Evolutionary conservation across 2,329 filamentous ascomycete genomes (phyloP).

Genomic region (Byssoonygena ceratinophila): DNA sequence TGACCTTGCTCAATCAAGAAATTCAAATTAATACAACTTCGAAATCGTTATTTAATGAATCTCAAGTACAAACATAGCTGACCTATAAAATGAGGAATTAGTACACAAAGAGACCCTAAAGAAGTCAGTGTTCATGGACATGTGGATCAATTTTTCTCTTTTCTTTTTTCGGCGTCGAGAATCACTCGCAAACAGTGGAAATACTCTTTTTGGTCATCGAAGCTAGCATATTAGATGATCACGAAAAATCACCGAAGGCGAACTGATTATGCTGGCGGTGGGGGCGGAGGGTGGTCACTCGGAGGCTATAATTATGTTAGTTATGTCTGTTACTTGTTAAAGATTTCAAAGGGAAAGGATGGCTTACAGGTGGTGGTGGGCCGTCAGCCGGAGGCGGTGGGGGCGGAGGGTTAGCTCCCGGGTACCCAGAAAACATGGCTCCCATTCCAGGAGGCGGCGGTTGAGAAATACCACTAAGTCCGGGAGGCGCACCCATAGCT

Average conservation of each 20-base stretch:
- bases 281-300: slow-evolving; percentile 51
- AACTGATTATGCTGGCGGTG: slow-evolving; percentile 36
- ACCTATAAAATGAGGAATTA: slow-evolving; percentile 13
- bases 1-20: not conserved
- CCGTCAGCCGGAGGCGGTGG: slow-evolving; percentile 35
- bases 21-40: not conserved
- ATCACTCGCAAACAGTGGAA: not conserved
- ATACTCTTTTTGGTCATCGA: too few species aligned
- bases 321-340: too few species aligned
- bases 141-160: not conserved
- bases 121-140: not conserved
- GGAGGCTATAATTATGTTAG: slow-evolving; percentile 32
- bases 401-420: slow-evolving; percentile 28
- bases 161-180: not conserved
- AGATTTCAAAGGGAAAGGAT: too few species aligned
- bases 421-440: slow-evolving; percentile 30
- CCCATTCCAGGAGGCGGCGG: slow-evolving; percentile 42
- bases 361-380: slow-evolving; percentile 35
- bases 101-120: slow-evolving; percentile 1
- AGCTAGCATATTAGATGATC: too few species aligned
- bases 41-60: not conserved
- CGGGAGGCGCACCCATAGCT: slow-evolving; percentile 45
- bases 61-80: slow-evolving; percentile 1
- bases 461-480: slow-evolving; percentile 47
- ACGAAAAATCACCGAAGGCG: not conserved